Percentiles rank a stretch among this genome's conserved stretches.
Evolutionary conservation across 768 basidiomycete genomes (phyloP).

Genomic region (Boletus subparvulus): DNA sequence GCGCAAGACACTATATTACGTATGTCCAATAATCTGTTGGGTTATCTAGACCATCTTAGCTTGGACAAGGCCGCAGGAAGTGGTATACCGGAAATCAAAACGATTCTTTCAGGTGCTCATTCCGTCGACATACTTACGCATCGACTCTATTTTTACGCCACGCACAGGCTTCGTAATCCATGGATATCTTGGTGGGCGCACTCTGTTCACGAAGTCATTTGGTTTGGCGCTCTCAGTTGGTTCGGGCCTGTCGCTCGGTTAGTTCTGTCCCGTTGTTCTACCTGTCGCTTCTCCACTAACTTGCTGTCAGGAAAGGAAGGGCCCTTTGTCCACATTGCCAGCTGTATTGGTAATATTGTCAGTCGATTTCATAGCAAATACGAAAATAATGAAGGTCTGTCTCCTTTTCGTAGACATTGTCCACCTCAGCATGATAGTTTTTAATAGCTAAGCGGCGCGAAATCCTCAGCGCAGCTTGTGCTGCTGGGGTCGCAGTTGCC

Average conservation of each 20-base stretch:
- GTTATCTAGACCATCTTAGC: conserved; percentile 10
- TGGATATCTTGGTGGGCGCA: conserved; percentile 90
- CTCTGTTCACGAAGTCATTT: conserved; percentile 85
- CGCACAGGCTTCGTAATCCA: conserved; percentile 87
- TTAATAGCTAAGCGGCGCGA: conserved; percentile 83
- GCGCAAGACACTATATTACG: conserved; percentile 82
- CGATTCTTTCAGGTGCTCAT: conserved; percentile 72
- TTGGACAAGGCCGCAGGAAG: conserved; percentile 79
- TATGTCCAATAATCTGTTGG: conserved; percentile 38
- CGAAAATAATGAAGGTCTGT: conserved; percentile 88
- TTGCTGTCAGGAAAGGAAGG: conserved; percentile 57
- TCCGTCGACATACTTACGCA: conserved; percentile 2
- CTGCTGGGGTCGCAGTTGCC: conserved; percentile 95
- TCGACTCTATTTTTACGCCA: conserved; percentile 8
- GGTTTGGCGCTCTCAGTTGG: conserved; percentile 90
- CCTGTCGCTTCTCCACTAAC: background rate
- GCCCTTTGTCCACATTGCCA: conserved; percentile 89
- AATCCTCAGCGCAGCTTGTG: conserved; percentile 92
- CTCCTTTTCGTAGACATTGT: background rate
- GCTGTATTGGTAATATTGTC: conserved; percentile 90
- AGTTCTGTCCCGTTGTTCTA: conserved; percentile 15
- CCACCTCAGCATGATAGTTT: background rate
- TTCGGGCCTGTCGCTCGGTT: conserved; percentile 84
- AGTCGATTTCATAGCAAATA: conserved; percentile 86
- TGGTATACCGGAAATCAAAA: conserved; percentile 97